Base-by-base conservation (phyloP, 306 rosid genomes). In the Prunus salicina region DNA sequence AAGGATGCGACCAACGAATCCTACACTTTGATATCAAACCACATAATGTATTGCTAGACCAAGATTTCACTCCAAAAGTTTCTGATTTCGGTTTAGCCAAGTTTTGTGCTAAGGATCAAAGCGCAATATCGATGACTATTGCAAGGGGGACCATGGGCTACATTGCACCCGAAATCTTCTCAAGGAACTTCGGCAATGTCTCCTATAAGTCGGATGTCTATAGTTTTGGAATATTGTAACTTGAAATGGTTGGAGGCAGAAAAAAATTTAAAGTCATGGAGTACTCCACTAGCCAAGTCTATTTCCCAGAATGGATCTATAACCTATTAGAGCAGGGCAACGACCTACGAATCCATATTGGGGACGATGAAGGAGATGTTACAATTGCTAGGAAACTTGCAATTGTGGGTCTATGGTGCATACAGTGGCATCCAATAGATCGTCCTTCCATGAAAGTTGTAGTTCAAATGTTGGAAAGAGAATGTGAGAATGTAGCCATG, bases 21-120 rank as follows among this genome's bases (percentile, higher is more conserved):
- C 66, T 84, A 18, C 88, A 81, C 64, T 84, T 81, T 12, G 85
- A 81, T 28, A 81, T 81, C 76, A 84, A 84, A 25, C 85, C 83
- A 2, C 81, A 71, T 30, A 84, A 84, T 71, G 68, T 81, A 1
- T 71, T 84, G 30, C 34, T 84, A 10, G 85, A 84, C 12, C 22
- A 79, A 0, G 56, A 67, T 32, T 78, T 75, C 12, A 19, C 34
- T 52, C 81, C 85, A 25, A 84, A 84, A 71, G 72, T 84, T 1
- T 74, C 69, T 69, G 81, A 84, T 69, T 84, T 84, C 20, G 79
- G 85, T 14, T 34, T 81, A 12, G 81, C 85, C 41, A 84, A 84
- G 45, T 75, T 84, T 57, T 84, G 83, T 47, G 75, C 81, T 0
- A 84, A 73, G 55, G 83, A 81, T 19, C 83, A 71, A 57, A 84